These are phyloP conservation scores for Vigna trinervia DNA, from an alignment of 306 rosid species.

Conservation along the genomic window DNA sequence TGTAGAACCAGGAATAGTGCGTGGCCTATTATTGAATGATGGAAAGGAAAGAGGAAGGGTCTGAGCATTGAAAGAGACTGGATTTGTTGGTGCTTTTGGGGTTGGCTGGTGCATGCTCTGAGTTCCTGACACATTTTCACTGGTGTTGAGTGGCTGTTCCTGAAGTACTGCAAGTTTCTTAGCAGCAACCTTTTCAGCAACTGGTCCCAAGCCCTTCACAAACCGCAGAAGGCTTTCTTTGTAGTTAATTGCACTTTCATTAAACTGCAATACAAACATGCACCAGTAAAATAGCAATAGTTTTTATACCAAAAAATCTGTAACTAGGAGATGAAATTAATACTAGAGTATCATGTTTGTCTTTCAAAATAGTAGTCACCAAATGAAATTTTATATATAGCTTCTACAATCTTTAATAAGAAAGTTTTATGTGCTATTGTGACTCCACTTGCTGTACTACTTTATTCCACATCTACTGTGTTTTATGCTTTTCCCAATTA, in stretches of 20 bases:
- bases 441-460: not conserved
- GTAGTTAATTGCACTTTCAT: not conserved
- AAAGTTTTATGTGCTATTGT: not conserved
- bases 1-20: not conserved
- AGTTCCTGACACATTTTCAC: not conserved
- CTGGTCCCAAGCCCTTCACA: not conserved
- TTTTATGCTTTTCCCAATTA: not conserved
- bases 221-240: not conserved
- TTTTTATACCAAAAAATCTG: not conserved
- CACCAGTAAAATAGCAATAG: not conserved
- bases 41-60: not conserved
- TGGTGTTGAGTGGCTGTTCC: not conserved
- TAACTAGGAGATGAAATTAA: not conserved
- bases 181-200: not conserved
- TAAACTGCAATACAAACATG: slow-evolving; percentile 30
- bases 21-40: not conserved
- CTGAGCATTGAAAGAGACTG: not conserved
- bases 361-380: not conserved
- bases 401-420: not conserved
- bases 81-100: not conserved
- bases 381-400: not conserved
- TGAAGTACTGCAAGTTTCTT: not conserved
- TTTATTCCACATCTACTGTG: not conserved
- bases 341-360: not conserved
- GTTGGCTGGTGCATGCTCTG: not conserved